phyloP scores from a whole-genome alignment of 1,284 basidiomycete species.

The Taiwanofungus camphoratus region DNA sequence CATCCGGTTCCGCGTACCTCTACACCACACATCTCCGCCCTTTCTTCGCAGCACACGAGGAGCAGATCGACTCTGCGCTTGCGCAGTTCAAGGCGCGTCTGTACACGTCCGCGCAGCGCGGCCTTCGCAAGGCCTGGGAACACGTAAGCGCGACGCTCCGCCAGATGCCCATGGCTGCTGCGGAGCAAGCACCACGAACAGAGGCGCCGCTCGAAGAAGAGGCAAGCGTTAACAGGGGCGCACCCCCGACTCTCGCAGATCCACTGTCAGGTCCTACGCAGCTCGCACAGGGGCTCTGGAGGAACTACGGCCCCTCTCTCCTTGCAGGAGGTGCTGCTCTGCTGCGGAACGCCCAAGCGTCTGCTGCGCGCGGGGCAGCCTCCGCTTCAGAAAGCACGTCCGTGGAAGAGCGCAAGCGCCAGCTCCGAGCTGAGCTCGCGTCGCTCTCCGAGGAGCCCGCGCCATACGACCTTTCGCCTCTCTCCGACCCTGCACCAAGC shows the following conservation, averaged over 20 bases:
- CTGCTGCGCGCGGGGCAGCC: constrained; percentile 17
- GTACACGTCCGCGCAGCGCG: constrained; percentile 62
- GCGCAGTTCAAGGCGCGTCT: constrained; percentile 53
- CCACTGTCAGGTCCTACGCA: constrained; percentile 59
- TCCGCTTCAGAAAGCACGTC: constrained; percentile 16
- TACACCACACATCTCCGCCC: constrained; percentile 75
- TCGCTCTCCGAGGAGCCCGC: constrained; percentile 27
- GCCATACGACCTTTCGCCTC: constrained; percentile 25
- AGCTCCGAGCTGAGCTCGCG: constrained; percentile 55
- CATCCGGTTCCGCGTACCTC: constrained; percentile 76
- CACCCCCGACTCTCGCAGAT: constrained; percentile 44
- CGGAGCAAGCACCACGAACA: constrained; percentile 9
- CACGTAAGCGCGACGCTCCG: constrained; percentile 43
- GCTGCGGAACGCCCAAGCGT: constrained; percentile 38
- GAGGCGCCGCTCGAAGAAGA: constrained; percentile 23
- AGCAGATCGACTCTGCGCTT: constrained; percentile 74
- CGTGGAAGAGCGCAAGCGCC: constrained; percentile 38
- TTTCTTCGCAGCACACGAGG: constrained; percentile 72
- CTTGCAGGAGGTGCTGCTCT: constrained; percentile 60
- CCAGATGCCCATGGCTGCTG: too few species aligned
- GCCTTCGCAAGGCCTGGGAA: constrained; percentile 57
- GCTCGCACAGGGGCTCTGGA: constrained; percentile 62
- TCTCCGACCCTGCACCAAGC: constrained; percentile 14
- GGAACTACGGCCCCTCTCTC: constrained; percentile 67
- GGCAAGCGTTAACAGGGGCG: constrained; percentile 27